Evolutionary conservation across 495 filamentous ascomycete species (phyloP), one percentile per base, ranked within the genome.

Genomic region (Penicillium lagena): DNA sequence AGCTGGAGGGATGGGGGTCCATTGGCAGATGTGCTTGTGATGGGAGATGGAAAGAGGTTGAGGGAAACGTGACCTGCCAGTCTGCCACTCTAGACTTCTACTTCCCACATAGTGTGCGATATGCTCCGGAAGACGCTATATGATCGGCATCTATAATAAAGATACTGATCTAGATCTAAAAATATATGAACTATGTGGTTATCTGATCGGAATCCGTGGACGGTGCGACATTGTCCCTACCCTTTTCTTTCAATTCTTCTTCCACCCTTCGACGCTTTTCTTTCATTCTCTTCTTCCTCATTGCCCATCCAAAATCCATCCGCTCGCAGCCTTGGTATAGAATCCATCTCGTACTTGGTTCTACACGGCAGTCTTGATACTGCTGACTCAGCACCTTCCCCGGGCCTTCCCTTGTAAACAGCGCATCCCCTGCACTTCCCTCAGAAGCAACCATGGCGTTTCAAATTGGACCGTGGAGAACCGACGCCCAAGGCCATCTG

Each of bases 381-480:
- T 34, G 55, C 40, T 58, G 52, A 58, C 48, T 58, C 47, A 58
- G 40, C 22, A 6, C 22, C 52, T 50, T 42, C 52, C 49, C 52
- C 43, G 17, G 45, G 30, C 46, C 39, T 29, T 10, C 42, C 34
- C 34, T 33, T 28, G 36, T 45, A 35, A 37, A 45, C 42, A 38
- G 40, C 41, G 30, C 37, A 39, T 37, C 31, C 30, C 7, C 13
- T 42, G 37, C 38, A 42, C 36, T 41, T 47, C 27, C 28, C 29
- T 29, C 33, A 17, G 12, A 51, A 45, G 48, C 37, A 42, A 43
- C 9, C 12, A 55, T 58, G 60, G 39, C 60, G 49, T 61, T 39
- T 40, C 60, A 63, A 35, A 64, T 73, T 53, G 66, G 59, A n/a
- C 57, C 62, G 9, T 73, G 70, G 70, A 61, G 63, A 42, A 68